Conservation (phyloP, 495 filamentous ascomycete species). For the Aspergillus wentii region DNA sequence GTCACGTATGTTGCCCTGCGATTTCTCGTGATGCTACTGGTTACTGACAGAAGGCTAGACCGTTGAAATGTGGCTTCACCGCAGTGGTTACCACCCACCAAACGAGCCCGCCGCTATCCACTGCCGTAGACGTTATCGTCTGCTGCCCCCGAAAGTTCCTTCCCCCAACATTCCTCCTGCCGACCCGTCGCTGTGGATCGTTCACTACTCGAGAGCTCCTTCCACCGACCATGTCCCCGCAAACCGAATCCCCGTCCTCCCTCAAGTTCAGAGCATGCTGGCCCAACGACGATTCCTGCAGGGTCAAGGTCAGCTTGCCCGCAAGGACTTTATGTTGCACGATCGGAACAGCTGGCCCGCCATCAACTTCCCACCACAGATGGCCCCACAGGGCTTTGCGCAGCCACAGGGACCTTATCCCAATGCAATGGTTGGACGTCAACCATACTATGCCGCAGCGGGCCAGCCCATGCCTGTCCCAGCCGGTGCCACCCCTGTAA, state of each 20-base stretch:
- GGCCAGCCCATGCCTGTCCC: constrained; percentile 23
- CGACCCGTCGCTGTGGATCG: constrained; percentile 83
- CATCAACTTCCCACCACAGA: constrained; percentile 61
- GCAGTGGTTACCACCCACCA: constrained; percentile 66
- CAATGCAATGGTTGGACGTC: constrained; percentile 25
- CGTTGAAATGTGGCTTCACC: constrained; percentile 80
- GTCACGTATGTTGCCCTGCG: constrained; percentile 62
- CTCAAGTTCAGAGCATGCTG: constrained; percentile 56
- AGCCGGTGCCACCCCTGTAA: constrained; percentile 20
- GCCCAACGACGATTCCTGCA: constrained; percentile 65
- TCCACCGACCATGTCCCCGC: constrained; percentile 64
- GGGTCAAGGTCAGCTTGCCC: constrained; percentile 70
- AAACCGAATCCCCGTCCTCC: constrained; percentile 53
- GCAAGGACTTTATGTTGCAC: constrained; percentile 90
- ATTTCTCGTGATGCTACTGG: background rate
- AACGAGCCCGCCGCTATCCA: constrained; percentile 68
- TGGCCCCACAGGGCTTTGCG: constrained; percentile 33
- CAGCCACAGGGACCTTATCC: constrained; percentile 28
- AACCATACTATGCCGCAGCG: constrained; percentile 36
- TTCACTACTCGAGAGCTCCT: constrained; percentile 82
- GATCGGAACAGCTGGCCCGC: constrained; percentile 87
- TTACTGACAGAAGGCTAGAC: constrained; percentile 33
- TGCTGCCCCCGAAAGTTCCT: constrained; percentile 58
- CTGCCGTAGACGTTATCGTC: constrained; percentile 75
- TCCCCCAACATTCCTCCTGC: constrained; percentile 56